These are phyloP conservation scores for Colletotrichum simmondsii DNA, from an alignment of 2,329 filamentous ascomycete genomes.

Conservation along the genomic window DNA sequence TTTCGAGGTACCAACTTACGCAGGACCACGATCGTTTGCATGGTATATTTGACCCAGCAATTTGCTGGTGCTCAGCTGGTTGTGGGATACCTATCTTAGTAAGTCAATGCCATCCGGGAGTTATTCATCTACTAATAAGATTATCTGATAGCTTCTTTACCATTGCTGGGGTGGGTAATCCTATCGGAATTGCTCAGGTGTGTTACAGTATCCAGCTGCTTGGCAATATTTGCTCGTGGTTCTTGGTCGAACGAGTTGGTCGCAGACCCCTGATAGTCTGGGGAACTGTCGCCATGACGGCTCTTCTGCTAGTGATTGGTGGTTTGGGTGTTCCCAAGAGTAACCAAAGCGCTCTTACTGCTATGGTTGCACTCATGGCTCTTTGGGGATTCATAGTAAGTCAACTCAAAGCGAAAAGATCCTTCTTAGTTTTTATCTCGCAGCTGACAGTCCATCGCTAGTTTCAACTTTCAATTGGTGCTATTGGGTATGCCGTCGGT, in stretches of 20 bases:
- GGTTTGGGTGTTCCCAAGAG: constrained; percentile 42
- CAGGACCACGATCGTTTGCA: constrained; percentile 65
- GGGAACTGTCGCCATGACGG: constrained; percentile 27
- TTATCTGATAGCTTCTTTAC: constrained; percentile 40
- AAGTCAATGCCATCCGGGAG: no score
- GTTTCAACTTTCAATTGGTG: constrained; percentile 27
- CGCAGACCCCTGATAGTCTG: constrained; percentile 51
- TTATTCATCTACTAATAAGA: constrained; percentile 44
- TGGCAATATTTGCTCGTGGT: constrained; percentile 52
- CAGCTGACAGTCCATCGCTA: no score
- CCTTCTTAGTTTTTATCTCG: no score
- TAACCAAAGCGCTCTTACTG: constrained; percentile 3
- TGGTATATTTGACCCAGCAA: constrained; percentile 74
- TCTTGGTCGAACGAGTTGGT: constrained; percentile 48
- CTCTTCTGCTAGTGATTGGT: constrained; percentile 40
- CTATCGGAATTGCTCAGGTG: constrained; percentile 50
- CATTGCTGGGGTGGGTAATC: constrained; percentile 49
- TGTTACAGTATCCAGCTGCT: constrained; percentile 54
- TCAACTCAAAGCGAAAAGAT: no score
- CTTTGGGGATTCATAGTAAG: constrained; percentile 25
- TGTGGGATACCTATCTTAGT: constrained; percentile 41
- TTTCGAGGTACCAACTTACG: constrained; percentile 59
- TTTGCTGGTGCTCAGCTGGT: constrained; percentile 49
- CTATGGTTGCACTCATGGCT: constrained; percentile 17
- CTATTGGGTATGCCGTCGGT: constrained; percentile 5